phyloP scores from a whole-genome alignment of 2,329 filamentous ascomycete genomes.

The Colletotrichum musae region DNA sequence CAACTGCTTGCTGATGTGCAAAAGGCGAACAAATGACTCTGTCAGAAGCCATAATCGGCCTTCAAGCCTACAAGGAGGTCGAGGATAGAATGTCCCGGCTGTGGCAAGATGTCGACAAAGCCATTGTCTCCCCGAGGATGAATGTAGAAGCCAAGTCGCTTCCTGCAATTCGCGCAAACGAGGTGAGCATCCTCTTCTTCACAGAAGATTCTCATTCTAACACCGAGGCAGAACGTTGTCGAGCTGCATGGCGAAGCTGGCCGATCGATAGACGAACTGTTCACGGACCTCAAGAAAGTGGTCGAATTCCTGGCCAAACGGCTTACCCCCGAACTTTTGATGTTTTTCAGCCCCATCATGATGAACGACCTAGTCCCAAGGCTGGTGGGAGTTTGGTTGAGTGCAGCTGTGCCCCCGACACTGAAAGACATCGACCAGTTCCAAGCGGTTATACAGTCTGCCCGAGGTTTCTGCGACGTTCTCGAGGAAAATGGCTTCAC shows the following conservation, averaged over 20 bases:
- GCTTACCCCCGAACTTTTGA: constrained; percentile 68
- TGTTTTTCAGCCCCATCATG: constrained; percentile 76
- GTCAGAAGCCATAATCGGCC: constrained; percentile 67
- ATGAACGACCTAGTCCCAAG: constrained; percentile 78
- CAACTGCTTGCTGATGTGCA: constrained; percentile 43
- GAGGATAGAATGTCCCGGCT: constrained; percentile 72
- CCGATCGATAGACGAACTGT: constrained; percentile 63
- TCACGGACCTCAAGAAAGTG: constrained; percentile 67
- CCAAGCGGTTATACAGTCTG: constrained; percentile 76
- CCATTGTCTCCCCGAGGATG: constrained; percentile 74
- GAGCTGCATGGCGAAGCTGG: constrained; percentile 59
- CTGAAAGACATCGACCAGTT: constrained; percentile 80
- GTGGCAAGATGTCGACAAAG: constrained; percentile 74
- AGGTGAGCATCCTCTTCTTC: constrained; percentile 21
- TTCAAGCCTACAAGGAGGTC: constrained; percentile 73
- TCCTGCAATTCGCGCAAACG: constrained; percentile 54
- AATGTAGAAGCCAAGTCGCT: constrained; percentile 52
- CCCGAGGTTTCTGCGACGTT: constrained; percentile 74
- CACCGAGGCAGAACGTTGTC: constrained; percentile 57
- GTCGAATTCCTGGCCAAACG: constrained; percentile 66
- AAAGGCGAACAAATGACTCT: constrained; percentile 68
- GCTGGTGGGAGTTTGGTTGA: constrained; percentile 82
- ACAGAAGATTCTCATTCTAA: constrained; percentile 37
- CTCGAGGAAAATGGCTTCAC: constrained; percentile 76
- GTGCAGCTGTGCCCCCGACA: constrained; percentile 81